Evolutionary conservation across 2,329 filamentous ascomycete genomes (phyloP), one percentile per base, ranked within the genome.

Genomic region (Penicillium sp.): DNA sequence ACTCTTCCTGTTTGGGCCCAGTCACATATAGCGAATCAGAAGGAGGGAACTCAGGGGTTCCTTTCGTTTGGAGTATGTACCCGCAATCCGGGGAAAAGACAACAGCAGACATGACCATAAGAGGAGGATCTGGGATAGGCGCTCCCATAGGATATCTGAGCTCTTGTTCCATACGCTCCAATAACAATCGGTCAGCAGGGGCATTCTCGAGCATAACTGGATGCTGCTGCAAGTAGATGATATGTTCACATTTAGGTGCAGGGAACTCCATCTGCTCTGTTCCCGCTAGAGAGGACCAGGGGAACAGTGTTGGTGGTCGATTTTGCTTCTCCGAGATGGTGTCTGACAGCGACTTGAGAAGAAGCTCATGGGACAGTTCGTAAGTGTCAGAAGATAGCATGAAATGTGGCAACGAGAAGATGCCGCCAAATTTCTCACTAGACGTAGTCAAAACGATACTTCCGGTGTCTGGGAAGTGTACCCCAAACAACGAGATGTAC

Each of bases 391-490:
- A 68, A 6, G 81, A 83, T 16, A 90, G 82, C 0, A 89, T 81
- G 50, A 99, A 82, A 72, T 97, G 92, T 26, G 94, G 92, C 45
- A 97, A 78, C 2, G 87, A 89, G 71, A 96, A 96, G 54, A 97
- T 87, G 42, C 94, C 92, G n/a, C 88, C 85, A 68, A 94, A 94
- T 77, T 96, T 97, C 69, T 96, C 89, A 72, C 92, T 97, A 46
- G 92, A 93, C 0, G 93, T 97, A 2, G 89, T 90, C 69, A 97
- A 78, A 35, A 97, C 78, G 48, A 94, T 84, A 14, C 86, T 84
- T 2, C 94, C 94, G 60, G 89, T 84, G n/a, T 83, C 82, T 37
- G 89, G 86, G 80, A 92, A 95, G 76, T 97, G 93, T 4, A 95
- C 82, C 4, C 94, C 94, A 73, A 91, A 87, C 48, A 96, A 76